Evolutionary conservation across 2,329 filamentous ascomycete genomes (phyloP).

Genomic region (Bipolaris zeicola): DNA sequence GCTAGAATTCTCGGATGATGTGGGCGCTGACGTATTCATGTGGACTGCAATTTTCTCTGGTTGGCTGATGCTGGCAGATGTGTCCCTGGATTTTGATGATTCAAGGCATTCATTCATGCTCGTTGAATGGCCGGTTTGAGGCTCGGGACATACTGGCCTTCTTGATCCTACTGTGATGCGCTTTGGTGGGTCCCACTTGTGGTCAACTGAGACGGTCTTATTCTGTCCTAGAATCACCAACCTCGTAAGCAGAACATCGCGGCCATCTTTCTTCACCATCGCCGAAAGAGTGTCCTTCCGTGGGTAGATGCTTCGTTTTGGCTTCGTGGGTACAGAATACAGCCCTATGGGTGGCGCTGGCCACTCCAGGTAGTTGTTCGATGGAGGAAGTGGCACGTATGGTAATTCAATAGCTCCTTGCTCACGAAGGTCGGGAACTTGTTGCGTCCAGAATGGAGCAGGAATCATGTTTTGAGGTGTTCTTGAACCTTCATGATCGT

Average conservation of each 20-base stretch:
- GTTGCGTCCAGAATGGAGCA: not conserved
- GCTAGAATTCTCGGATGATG: not conserved
- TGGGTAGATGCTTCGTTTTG: slow-evolving; percentile 9
- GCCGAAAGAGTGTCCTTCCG: slow-evolving; percentile 2
- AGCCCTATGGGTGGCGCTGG: slow-evolving; percentile 26
- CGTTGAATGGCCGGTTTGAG: not conserved
- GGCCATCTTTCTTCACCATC: not conserved
- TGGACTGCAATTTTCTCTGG: not conserved
- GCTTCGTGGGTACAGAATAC: slow-evolving; percentile 27
- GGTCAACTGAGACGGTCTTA: slow-evolving; percentile 25
- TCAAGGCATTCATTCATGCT: not conserved
- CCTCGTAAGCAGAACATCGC: slow-evolving; percentile 16
- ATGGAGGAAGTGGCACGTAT: not conserved
- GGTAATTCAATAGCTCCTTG: not conserved
- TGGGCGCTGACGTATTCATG: not conserved
- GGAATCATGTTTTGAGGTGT: not conserved
- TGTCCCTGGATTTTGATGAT: not conserved
- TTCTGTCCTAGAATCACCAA: slow-evolving; percentile 27
- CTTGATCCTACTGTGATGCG: slow-evolving; percentile 2
- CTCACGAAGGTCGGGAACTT: not conserved
- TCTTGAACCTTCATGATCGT: too few relatives aligned
- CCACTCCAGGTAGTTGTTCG: not conserved
- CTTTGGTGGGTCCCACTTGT: slow-evolving; percentile 20
- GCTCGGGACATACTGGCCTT: too few relatives aligned
- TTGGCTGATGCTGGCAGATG: not conserved